Evolutionary conservation across 2,329 filamentous ascomycete genomes (phyloP).

Genomic region (Fusarium hainanense): DNA sequence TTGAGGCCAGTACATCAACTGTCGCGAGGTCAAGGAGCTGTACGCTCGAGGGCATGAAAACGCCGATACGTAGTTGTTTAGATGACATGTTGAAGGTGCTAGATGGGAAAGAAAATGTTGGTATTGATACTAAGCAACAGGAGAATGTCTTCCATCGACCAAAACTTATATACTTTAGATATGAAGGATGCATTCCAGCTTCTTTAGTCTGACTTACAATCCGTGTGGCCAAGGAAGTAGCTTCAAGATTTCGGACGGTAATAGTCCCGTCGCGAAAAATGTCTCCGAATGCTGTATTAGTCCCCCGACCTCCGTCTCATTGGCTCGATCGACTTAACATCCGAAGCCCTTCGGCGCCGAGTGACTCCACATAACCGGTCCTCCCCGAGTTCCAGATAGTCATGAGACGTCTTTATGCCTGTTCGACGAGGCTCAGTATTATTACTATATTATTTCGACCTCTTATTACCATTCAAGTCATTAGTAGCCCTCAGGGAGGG

Average conservation of each 20-base stretch:
- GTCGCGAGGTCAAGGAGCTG: constrained; percentile 64
- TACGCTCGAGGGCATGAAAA: constrained; percentile 60
- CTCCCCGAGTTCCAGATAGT: not conserved
- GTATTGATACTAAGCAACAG: not conserved
- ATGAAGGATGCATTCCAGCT: not conserved
- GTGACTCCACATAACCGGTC: constrained; percentile 13
- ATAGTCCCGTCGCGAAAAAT: not conserved
- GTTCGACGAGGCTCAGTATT: not conserved
- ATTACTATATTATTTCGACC: not conserved
- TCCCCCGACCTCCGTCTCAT: constrained; percentile 25
- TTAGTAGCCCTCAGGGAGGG: not conserved
- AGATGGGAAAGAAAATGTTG: not conserved
- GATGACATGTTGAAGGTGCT: constrained; percentile 26
- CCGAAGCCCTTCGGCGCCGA: constrained; percentile 34
- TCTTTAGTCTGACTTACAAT: not conserved
- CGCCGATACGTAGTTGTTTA: constrained; percentile 57
- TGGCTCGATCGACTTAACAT: constrained; percentile 36
- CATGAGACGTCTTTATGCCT: no score
- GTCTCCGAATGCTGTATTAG: constrained; percentile 27
- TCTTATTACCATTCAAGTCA: constrained; percentile 1
- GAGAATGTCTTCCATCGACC: not conserved
- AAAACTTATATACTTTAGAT: not conserved
- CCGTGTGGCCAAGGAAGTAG: constrained; percentile 20
- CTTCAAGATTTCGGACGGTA: not conserved
- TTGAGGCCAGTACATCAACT: constrained; percentile 61